Evolutionary conservation across 495 filamentous ascomycete genomes (phyloP).

Genomic region (Podospora pseudocomata): DNA sequence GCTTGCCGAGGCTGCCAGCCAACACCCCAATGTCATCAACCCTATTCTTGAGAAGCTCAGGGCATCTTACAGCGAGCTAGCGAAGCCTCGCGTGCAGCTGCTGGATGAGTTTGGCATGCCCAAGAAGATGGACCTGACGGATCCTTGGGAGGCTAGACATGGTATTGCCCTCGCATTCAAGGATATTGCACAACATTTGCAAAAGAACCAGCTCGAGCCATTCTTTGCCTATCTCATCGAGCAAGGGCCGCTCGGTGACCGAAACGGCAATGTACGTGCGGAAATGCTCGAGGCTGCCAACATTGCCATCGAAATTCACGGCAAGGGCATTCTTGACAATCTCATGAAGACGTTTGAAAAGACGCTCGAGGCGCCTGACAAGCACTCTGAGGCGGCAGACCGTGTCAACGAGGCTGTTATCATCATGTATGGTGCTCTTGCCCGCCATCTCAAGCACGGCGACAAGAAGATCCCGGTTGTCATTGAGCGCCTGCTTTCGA

Average conservation of each 20-base stretch:
- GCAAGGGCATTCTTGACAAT: slow-evolving; percentile 74
- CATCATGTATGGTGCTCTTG: slow-evolving; percentile 91
- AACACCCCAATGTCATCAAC: slow-evolving; percentile 44
- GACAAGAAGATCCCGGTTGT: slow-evolving; percentile 82
- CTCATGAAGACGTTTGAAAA: slow-evolving; percentile 89
- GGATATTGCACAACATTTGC: slow-evolving; percentile 67
- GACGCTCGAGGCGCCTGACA: slow-evolving; percentile 76
- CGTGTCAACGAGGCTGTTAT: slow-evolving; percentile 94
- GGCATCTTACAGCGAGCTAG: slow-evolving; percentile 66
- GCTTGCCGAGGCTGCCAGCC: slow-evolving; percentile 65
- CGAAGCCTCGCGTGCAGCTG: slow-evolving; percentile 74
- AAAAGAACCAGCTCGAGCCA: slow-evolving; percentile 61
- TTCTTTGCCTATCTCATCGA: slow-evolving; percentile 85
- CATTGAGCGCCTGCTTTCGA: slow-evolving; percentile 74
- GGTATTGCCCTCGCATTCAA: slow-evolving; percentile 84
- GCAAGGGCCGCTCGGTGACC: slow-evolving; percentile 76
- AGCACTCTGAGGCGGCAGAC: slow-evolving; percentile 71
- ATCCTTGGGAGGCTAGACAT: slow-evolving; percentile 86
- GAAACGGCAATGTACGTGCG: slow-evolving; percentile 66
- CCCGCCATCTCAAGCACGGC: slow-evolving; percentile 76
- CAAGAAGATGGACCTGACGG: slow-evolving; percentile 72
- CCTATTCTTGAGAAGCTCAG: slow-evolving; percentile 61
- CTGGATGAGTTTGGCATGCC: slow-evolving; percentile 92
- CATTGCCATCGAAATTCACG: slow-evolving; percentile 71
- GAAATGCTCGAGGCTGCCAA: slow-evolving; percentile 95